These are phyloP conservation scores for Cladophialophora carrionii DNA, from an alignment of 2,329 filamentous ascomycete genomes.

Conservation along the genomic window DNA sequence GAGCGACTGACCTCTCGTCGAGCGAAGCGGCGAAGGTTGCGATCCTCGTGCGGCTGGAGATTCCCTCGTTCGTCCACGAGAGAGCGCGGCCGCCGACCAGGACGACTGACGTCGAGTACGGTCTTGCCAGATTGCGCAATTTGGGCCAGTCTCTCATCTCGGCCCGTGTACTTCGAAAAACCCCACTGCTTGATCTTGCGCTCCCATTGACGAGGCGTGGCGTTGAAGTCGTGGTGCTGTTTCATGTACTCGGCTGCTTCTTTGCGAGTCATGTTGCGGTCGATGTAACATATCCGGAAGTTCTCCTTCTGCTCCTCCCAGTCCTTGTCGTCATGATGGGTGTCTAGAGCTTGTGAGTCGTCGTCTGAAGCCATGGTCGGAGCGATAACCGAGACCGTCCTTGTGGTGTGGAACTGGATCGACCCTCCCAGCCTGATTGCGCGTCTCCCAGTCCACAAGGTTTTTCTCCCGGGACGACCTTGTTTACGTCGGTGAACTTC, in stretches of 20 bases:
- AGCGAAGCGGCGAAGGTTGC: conserved; percentile 37
- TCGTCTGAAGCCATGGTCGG: conserved; percentile 33
- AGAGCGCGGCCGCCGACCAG: conserved; percentile 35
- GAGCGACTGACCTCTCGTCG: conserved; percentile 36
- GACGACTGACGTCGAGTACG: conserved; percentile 34
- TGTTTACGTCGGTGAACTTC: background rate
- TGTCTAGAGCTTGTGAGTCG: conserved; percentile 28
- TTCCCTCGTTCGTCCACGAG: conserved; percentile 28
- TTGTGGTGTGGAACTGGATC: background rate
- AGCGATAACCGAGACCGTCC: background rate
- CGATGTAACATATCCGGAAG: conserved; percentile 36
- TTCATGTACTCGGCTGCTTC: conserved; percentile 34
- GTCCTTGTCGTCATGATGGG: conserved; percentile 36
- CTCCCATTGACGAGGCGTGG: conserved; percentile 38
- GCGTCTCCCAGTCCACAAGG: background rate
- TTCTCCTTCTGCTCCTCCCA: conserved; percentile 36
- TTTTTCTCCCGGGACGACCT: background rate
- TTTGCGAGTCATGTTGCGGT: conserved; percentile 36
- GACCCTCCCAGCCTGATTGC: conserved; percentile 22
- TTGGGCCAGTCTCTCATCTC: conserved; percentile 34
- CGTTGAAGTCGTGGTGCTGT: conserved; percentile 32
- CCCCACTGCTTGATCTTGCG: conserved; percentile 39
- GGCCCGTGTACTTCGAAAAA: conserved; percentile 36
- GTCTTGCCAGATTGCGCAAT: conserved; percentile 34
- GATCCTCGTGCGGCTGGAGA: conserved; percentile 34